Evolutionary conservation across 2,329 filamentous ascomycete genomes (phyloP).

Genomic region (Dactylellina haptotyla): DNA sequence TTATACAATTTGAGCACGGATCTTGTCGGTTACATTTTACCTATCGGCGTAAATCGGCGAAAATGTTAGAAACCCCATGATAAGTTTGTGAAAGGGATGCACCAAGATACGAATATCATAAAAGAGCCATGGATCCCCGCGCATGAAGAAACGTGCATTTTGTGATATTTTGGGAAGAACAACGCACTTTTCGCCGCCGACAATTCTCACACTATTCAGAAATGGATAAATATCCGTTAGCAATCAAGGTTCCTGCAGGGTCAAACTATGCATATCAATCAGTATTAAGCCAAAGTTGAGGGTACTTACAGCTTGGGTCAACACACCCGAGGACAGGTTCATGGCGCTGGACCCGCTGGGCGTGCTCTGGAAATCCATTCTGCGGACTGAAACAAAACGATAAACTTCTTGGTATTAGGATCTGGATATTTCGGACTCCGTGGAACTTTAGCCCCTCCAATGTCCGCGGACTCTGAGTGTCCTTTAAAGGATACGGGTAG

Average conservation of each 20-base stretch:
- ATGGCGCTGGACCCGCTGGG: slow-evolving; percentile 20
- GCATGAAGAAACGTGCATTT: not conserved
- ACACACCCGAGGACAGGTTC: slow-evolving; percentile 16
- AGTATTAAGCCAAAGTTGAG: not conserved
- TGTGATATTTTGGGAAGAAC: slow-evolving; percentile 43
- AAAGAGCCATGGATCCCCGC: not conserved
- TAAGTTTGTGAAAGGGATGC: not conserved
- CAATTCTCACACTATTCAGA: slow-evolving; percentile 50
- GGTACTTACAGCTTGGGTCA: slow-evolving; percentile 53
- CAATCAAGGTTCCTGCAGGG: slow-evolving; percentile 14
- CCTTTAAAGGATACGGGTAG: slow-evolving; percentile 27
- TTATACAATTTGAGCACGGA: slow-evolving; percentile 52
- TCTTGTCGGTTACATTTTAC: slow-evolving; percentile 53
- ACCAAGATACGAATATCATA: not conserved
- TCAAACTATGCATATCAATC: slow-evolving; percentile 38
- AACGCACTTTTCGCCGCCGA: slow-evolving; percentile 53
- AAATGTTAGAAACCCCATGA: not conserved
- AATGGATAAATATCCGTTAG: not conserved
- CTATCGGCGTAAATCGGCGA: slow-evolving; percentile 34
- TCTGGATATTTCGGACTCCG: slow-evolving; percentile 48
- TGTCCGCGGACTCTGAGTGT: slow-evolving; percentile 33
- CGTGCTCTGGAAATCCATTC: slow-evolving; percentile 24
- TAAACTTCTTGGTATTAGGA: slow-evolving; percentile 2
- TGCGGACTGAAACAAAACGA: slow-evolving; percentile 2
- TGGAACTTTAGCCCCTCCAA: slow-evolving; percentile 35